Evolutionary conservation across 2,329 filamentous ascomycete genomes (phyloP), one percentile per base, ranked within the genome.

Genomic region (Scytalidium lignicola): DNA sequence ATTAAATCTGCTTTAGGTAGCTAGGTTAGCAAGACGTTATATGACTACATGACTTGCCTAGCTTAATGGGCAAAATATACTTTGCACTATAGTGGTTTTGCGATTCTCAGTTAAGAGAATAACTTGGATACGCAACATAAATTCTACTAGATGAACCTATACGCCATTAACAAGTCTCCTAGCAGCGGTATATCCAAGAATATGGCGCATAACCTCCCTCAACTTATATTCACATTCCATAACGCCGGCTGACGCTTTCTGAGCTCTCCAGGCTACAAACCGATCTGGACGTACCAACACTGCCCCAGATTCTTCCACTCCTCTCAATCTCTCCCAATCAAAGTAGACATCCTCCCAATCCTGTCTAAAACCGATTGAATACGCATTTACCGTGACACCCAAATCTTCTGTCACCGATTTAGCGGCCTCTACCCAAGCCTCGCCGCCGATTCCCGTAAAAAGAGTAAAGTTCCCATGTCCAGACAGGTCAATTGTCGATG

Each of bases 291-390:
- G 65, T 6, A 77, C 72, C 18, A 83, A 66, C 13, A 84, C 70
- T 55, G 70, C 75, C 1, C 80, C 79, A 46, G 75, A 71, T 54
- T 82, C 80, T 26, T 74, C 72, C 1, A 83, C 70, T 32, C 74
- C 75, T 12, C 76, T 67, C 47, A 68, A 62, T 40, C 65, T 63
- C 15, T 67, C 71, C 80, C 80, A 85, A 48, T 81, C 78, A 48
- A 74, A 73, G 60, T 83, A 83, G 0, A 78, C 68, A 57, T 84
- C 81, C 58, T 82, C 74, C 54, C 71, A 83, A 47, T 84, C 78
- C 51, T 77, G 74, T 15, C 70, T 67, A 63, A 71, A 78, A 0
- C 81, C 80, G 52, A 85, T 77, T 3, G 67, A 69, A 51, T 75
- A 71, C 1, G 64, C 69, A 3, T 68, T 69, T 22, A 84, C 60